Evolutionary conservation across 148 eudicot genomes (phyloP).

Genomic region (Fagopyrum homotropicum): DNA sequence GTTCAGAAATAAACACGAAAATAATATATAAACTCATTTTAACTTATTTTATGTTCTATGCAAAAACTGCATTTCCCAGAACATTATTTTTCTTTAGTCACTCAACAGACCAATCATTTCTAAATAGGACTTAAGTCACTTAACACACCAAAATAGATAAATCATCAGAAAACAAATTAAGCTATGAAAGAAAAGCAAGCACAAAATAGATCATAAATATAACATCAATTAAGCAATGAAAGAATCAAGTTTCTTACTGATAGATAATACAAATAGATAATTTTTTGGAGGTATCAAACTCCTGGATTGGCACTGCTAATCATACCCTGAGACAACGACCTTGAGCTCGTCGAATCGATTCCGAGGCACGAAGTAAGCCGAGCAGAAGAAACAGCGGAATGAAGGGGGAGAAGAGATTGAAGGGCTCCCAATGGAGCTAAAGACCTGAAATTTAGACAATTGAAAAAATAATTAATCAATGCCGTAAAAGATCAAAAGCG

Average conservation of each 20-base stretch:
- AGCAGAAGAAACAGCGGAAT: conserved; percentile 75
- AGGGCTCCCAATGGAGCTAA: conserved; percentile 60
- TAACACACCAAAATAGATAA: not conserved
- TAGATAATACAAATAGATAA: conserved; percentile 20
- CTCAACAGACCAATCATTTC: not conserved
- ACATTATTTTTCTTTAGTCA: not conserved
- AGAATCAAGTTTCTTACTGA: conserved; percentile 38
- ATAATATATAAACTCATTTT: too few relatives aligned
- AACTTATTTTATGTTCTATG: too few relatives aligned
- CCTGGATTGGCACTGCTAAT: conserved; percentile 93
- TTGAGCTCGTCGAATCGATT: conserved; percentile 62
- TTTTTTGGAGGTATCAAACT: conserved; percentile 56
- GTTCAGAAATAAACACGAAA: too few relatives aligned
- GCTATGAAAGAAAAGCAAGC: not conserved
- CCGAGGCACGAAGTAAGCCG: conserved; percentile 80
- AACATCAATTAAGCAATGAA: not conserved
- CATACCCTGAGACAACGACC: conserved; percentile 98
- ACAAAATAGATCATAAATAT: not conserved
- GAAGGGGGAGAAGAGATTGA: conserved; percentile 75
- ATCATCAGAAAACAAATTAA: not conserved
- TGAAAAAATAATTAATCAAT: not conserved
- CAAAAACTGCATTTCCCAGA: not conserved
- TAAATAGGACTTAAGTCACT: too few relatives aligned
- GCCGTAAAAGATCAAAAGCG: not conserved
- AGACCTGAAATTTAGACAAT: conserved; percentile 48